These are phyloP conservation scores for Amanita molliuscula DNA, from an alignment of 768 basidiomycete species.

Conservation along the genomic window DNA sequence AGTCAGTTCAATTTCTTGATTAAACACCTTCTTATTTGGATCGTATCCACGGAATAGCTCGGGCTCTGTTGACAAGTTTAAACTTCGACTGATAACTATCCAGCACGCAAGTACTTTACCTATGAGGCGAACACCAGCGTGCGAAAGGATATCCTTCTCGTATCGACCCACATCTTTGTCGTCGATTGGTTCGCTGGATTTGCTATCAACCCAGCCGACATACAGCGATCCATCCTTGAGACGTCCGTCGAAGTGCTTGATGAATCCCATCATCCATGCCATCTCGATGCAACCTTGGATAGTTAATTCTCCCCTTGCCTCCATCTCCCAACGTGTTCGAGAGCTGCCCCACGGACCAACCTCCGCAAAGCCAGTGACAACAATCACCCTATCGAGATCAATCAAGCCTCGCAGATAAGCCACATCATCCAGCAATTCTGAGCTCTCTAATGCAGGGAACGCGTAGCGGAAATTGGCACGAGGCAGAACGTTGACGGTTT, in stretches of 20 bases:
- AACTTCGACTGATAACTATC: neutral
- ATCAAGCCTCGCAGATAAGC: slow-evolving; percentile 76
- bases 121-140: slow-evolving; percentile 90
- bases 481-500: slow-evolving; percentile 87
- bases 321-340: slow-evolving; percentile 99
- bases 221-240: slow-evolving; percentile 87
- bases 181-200: slow-evolving; percentile 88
- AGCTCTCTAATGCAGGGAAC: slow-evolving; percentile 77
- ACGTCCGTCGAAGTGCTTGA: slow-evolving; percentile 98
- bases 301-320: slow-evolving; percentile 92
- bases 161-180: slow-evolving; percentile 96
- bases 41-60: slow-evolving; percentile 98
- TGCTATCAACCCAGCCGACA: slow-evolving; percentile 97
- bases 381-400: slow-evolving; percentile 92
- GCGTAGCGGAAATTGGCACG: slow-evolving; percentile 97
- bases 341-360: slow-evolving; percentile 98
- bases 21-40: slow-evolving; percentile 94
- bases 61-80: slow-evolving; percentile 50
- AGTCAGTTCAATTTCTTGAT: slow-evolving; percentile 92
- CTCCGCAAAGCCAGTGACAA: slow-evolving; percentile 94
- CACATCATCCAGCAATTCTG: slow-evolving; percentile 64
- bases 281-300: slow-evolving; percentile 99
- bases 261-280: slow-evolving; percentile 99
- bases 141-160: slow-evolving; percentile 86
- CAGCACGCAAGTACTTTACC: slow-evolving; percentile 37